A percentile compares a stretch with the other conserved stretches of the same genome.
Conservation (phyloP, 805 yeast genomes). For the Candida loeiensis region DNA sequence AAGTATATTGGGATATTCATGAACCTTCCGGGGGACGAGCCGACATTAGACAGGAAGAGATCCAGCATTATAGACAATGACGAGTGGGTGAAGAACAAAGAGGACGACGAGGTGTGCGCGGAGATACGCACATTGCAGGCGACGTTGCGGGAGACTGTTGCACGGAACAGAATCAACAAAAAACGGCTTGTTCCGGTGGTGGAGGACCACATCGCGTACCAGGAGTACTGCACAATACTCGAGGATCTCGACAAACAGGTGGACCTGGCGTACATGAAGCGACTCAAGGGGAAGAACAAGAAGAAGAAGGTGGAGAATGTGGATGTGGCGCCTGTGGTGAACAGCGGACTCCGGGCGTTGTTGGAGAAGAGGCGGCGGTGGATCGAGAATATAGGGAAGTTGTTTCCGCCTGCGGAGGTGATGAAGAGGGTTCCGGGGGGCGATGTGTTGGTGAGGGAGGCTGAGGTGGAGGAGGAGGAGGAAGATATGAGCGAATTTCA, state of each 20-base stretch:
- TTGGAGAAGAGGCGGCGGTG: constrained; percentile 85
- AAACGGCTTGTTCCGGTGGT: constrained; percentile 63
- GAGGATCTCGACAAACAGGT: constrained; percentile 96
- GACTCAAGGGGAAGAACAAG: constrained; percentile 71
- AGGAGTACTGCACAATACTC: constrained; percentile 82
- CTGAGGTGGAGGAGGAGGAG: constrained; percentile 6
- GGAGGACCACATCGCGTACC: constrained; percentile 90
- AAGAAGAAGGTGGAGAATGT: constrained; percentile 49
- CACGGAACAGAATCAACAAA: constrained; percentile 65
- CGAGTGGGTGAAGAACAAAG: constrained; percentile 72
- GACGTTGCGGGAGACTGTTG: constrained; percentile 58
- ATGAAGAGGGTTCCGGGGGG: constrained; percentile 76
- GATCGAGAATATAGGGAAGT: constrained; percentile 85
- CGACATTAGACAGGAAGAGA: constrained; percentile 21
- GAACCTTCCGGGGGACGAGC: constrained; percentile 45
- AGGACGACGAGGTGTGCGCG: constrained; percentile 90
- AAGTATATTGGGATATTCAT: constrained; percentile 86
- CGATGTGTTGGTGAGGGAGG: constrained; percentile 46
- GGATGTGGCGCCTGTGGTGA: constrained; percentile 65
- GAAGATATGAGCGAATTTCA: background rate
- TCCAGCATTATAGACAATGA: constrained; percentile 49
- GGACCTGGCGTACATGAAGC: constrained; percentile 85
- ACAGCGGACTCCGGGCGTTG: constrained; percentile 71
- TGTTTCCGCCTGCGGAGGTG: constrained; percentile 61
- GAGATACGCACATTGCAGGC: constrained; percentile 74